Percentiles rank a stretch among this genome's conserved stretches.
Evolutionary conservation across 495 filamentous ascomycete species (phyloP).

Genomic region (Tetracladium setigerum): DNA sequence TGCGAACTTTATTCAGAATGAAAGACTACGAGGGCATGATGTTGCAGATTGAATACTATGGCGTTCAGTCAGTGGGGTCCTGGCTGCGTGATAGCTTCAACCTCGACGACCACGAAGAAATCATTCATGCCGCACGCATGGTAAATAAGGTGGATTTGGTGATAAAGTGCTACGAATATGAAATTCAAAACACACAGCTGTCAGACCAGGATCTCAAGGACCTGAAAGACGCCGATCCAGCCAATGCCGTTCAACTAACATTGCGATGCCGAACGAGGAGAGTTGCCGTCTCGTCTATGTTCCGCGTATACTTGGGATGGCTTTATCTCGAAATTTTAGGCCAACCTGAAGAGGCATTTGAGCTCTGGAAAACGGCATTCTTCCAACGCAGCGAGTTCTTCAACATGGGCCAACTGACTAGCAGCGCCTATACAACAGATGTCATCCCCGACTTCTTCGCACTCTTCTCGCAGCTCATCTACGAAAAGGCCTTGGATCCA

Average conservation of each 20-base stretch:
- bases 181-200: slow-evolving; percentile 5
- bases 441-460: slow-evolving; percentile 5
- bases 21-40: slow-evolving; percentile 9
- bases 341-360: slow-evolving; percentile 6
- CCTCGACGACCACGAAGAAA: neutral
- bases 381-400: slow-evolving; percentile 9
- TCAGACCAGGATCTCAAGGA: slow-evolving; percentile 1
- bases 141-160: slow-evolving; percentile 3
- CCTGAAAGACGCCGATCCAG: slow-evolving; percentile 2
- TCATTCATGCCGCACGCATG: slow-evolving; percentile 1
- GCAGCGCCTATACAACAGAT: neutral
- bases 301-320: slow-evolving; percentile 3
- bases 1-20: slow-evolving; percentile 6
- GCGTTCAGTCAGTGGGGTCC: neutral
- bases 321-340: slow-evolving; percentile 5
- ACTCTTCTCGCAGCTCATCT: slow-evolving; percentile 8
- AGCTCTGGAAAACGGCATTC: slow-evolving; percentile 8
- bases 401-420: slow-evolving; percentile 2
- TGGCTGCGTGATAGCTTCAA: slow-evolving; percentile 3
- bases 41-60: slow-evolving; percentile 4
- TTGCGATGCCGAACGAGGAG: neutral
- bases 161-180: slow-evolving; percentile 7
- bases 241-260: slow-evolving; percentile 1
- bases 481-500: slow-evolving; percentile 8
- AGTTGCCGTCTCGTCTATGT: slow-evolving; percentile 4